Conservation (phyloP, 2,329 filamentous ascomycete genomes). For the Lithohypha guttulata region DNA sequence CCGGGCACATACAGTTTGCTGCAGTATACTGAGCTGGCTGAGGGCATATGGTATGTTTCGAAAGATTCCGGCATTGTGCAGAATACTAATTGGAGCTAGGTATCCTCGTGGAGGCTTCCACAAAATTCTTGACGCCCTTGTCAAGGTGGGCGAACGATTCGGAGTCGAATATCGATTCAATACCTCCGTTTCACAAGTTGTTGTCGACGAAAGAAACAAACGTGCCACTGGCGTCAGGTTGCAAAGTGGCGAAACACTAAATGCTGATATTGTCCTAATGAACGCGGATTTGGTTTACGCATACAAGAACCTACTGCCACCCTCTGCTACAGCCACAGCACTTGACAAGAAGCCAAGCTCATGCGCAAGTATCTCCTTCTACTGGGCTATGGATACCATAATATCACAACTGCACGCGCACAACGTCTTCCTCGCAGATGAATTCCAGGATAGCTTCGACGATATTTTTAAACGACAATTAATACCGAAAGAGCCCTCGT, state of each 20-base stretch:
- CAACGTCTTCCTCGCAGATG: conserved; percentile 67
- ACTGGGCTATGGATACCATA: conserved; percentile 50
- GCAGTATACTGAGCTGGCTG: conserved; percentile 64
- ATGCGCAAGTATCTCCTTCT: conserved; percentile 66
- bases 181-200: conserved; percentile 46
- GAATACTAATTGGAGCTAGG: conserved; percentile 11
- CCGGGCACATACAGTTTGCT: conserved; percentile 63
- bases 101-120: conserved; percentile 54
- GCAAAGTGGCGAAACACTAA: conserved; percentile 45
- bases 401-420: conserved; percentile 57
- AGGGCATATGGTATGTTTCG: conserved; percentile 59
- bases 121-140: conserved; percentile 51
- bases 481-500: conserved; percentile 58
- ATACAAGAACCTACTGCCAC: conserved; percentile 58
- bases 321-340: conserved; percentile 32
- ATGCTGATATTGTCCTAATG: conserved; percentile 56
- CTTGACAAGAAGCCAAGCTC: conserved; percentile 34
- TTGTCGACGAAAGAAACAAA: conserved; percentile 42
- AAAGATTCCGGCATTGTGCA: background rate
- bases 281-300: conserved; percentile 67
- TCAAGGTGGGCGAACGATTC: conserved; percentile 49
- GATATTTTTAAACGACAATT: conserved; percentile 60
- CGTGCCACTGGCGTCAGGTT: conserved; percentile 50
- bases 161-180: conserved; percentile 54
- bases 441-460: conserved; percentile 64